Percentiles rank a stretch among this genome's conserved stretches.
phyloP scores from a whole-genome alignment of 768 basidiomycete genomes.

The Boletus speciosus region DNA sequence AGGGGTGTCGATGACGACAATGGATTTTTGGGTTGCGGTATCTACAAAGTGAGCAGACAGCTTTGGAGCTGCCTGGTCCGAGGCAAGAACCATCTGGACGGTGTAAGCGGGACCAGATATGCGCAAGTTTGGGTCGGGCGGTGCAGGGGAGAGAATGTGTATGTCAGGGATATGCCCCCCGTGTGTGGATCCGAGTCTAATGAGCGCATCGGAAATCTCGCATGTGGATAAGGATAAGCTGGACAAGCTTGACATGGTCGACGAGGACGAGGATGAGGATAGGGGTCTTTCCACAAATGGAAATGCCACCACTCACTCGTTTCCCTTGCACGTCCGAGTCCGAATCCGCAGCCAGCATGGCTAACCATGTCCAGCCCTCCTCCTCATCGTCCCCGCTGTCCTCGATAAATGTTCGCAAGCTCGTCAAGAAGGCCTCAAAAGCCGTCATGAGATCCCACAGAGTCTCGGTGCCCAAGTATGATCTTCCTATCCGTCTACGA shows the following conservation, averaged over 20 bases:
- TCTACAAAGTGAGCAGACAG: constrained; percentile 79
- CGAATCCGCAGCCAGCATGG: constrained; percentile 9
- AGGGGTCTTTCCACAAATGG: constrained; percentile 7
- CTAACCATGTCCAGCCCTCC: constrained; percentile 3
- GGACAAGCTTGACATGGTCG: constrained; percentile 11
- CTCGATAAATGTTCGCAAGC: constrained; percentile 30
- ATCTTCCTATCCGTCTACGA: constrained; percentile 68
- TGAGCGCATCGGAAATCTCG: constrained; percentile 85
- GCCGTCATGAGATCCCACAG: constrained; percentile 70
- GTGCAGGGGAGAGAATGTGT: constrained; percentile 37
- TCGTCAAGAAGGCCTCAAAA: constrained; percentile 46
- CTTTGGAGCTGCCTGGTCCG: constrained; percentile 59
- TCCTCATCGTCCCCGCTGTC: constrained; percentile 10
- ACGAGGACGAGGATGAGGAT: not conserved
- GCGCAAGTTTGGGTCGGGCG: constrained; percentile 34
- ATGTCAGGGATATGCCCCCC: constrained; percentile 86
- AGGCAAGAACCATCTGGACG: constrained; percentile 70
- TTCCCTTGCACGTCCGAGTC: not conserved
- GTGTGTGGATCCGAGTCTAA: constrained; percentile 67
- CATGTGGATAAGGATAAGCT: constrained; percentile 56
- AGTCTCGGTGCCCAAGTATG: constrained; percentile 59
- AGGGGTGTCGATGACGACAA: constrained; percentile 76
- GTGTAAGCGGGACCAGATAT: constrained; percentile 84
- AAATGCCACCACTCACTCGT: no score
- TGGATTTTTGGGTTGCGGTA: constrained; percentile 55